These are phyloP conservation scores for Coleophoma crateriformis DNA, from an alignment of 2,329 filamentous ascomycete genomes.

Conservation along the genomic window DNA sequence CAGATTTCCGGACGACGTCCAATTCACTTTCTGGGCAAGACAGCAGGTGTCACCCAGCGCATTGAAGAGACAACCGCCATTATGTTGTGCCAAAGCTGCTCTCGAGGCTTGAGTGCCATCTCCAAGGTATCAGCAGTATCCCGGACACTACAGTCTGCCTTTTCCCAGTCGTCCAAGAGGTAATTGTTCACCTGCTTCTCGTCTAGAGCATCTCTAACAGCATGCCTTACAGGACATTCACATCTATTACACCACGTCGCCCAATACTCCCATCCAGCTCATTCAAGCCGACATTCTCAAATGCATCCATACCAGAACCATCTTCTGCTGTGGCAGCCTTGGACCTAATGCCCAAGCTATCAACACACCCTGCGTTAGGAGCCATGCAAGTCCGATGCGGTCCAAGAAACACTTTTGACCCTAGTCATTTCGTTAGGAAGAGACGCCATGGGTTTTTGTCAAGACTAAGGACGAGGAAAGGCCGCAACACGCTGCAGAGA, in stretches of 20 bases:
- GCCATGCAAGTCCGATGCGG: constrained; percentile 25
- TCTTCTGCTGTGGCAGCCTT: constrained; percentile 3
- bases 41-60: no score
- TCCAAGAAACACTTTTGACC: constrained; percentile 26
- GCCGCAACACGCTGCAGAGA: constrained; percentile 21
- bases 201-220: constrained; percentile 2
- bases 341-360: constrained; percentile 25
- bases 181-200: constrained; percentile 3
- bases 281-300: constrained; percentile 5
- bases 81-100: constrained; percentile 25
- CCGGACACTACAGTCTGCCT: constrained; percentile 4
- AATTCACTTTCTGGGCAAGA: no score
- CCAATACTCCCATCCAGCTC: constrained; percentile 18
- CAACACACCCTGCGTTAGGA: constrained; percentile 22
- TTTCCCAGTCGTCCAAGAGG: constrained; percentile 14
- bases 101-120: constrained; percentile 14
- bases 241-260: constrained; percentile 20
- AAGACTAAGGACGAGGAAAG: constrained; percentile 25
- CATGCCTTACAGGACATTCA: constrained; percentile 19
- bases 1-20: no score
- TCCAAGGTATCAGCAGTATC: constrained; percentile 6
- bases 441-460: constrained; percentile 29
- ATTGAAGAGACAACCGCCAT: constrained; percentile 1
- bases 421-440: constrained; percentile 30
- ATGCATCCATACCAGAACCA: not conserved